Conservation (phyloP, 805 yeast genomes). For the Grigorovia jiainica region DNA sequence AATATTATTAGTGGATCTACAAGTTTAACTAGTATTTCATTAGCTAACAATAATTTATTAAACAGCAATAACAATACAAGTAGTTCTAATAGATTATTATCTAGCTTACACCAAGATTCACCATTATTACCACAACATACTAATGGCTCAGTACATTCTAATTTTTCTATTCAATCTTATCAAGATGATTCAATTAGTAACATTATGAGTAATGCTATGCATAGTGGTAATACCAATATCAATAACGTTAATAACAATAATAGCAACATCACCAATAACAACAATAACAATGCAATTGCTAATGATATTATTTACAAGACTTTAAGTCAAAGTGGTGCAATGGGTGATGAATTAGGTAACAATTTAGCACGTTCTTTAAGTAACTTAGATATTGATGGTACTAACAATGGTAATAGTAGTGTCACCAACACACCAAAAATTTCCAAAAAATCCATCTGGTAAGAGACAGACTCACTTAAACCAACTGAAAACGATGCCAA, state of each 20-base stretch:
- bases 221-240: background rate
- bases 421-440: background rate
- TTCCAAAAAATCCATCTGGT: background rate
- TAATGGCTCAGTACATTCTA: constrained; percentile 28
- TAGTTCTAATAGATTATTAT: background rate
- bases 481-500: too few species aligned
- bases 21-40: constrained; percentile 3
- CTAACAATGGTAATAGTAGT: background rate
- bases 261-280: background rate
- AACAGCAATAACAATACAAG: background rate
- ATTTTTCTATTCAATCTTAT: constrained; percentile 25
- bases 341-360: constrained; percentile 14
- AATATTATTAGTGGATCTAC: background rate
- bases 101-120: background rate
- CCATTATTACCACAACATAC: constrained; percentile 24
- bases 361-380: constrained; percentile 27
- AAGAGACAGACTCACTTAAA: too few species aligned
- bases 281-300: background rate
- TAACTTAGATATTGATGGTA: constrained; percentile 22
- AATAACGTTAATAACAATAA: background rate
- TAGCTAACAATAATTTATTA: constrained; percentile 5
- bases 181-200: constrained; percentile 13
- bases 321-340: constrained; percentile 3
- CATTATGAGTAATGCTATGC: background rate
- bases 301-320: constrained; percentile 3